phyloP scores from a whole-genome alignment of 148 eudicot genomes.

The Spergularia bocconei region DNA sequence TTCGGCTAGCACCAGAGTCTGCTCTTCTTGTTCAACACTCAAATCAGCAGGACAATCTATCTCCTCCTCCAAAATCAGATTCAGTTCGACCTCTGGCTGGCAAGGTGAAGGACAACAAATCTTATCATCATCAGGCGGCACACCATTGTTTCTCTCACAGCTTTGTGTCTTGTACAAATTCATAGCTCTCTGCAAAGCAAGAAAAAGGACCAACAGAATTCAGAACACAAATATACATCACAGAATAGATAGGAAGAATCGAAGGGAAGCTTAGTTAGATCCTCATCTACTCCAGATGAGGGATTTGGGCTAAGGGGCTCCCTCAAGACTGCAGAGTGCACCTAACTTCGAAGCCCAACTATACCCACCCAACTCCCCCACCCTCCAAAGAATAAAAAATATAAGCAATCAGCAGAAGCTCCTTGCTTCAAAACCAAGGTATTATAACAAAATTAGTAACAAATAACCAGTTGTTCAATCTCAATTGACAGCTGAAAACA shows the following conservation, averaged over 20 bases:
- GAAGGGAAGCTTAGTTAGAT: neutral
- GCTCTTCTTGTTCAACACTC: conserved; percentile 17
- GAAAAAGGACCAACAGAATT: neutral
- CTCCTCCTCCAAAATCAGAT: neutral
- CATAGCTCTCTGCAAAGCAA: conserved; percentile 40
- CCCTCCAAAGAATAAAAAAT: too few species aligned
- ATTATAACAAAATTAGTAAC: too few species aligned
- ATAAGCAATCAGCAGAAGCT: too few species aligned
- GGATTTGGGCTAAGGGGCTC: too few species aligned
- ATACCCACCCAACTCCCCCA: too few species aligned
- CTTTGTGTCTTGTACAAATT: conserved; percentile 39
- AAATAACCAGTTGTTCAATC: too few species aligned
- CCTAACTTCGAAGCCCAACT: too few species aligned
- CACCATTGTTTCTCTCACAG: conserved; percentile 18
- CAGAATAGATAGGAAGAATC: neutral
- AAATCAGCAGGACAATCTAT: conserved; percentile 2
- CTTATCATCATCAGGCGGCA: conserved; percentile 9
- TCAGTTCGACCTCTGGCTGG: conserved; percentile 10
- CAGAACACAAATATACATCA: neutral
- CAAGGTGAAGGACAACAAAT: conserved; percentile 8
- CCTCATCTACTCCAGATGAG: too few species aligned
- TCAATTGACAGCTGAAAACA: too few species aligned
- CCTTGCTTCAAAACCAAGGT: too few species aligned
- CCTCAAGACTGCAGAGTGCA: too few species aligned
- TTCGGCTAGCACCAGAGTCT: neutral